A percentile compares a stretch with the other conserved stretches of the same genome.
Evolutionary conservation across 2,329 filamentous ascomycete genomes (phyloP).

Genomic region (Metarhizium sp.): DNA sequence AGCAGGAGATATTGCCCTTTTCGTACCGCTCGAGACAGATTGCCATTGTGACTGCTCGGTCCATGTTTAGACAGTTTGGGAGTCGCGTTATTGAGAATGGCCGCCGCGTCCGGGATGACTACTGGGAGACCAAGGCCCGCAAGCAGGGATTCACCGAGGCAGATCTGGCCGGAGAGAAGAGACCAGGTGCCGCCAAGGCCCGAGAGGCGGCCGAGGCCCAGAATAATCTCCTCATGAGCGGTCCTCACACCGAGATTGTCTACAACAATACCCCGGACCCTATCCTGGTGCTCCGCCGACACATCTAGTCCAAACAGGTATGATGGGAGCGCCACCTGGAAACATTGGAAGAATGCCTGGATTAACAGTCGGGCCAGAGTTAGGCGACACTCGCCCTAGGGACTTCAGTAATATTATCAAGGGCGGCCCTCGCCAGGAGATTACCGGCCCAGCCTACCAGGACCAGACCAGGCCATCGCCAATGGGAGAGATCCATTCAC

Average conservation of each 20-base stretch:
- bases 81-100: slow-evolving; percentile 88
- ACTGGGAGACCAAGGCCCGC: slow-evolving; percentile 94
- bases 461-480: slow-evolving; percentile 73
- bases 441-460: slow-evolving; percentile 78
- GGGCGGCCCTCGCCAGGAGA: slow-evolving; percentile 79
- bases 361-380: slow-evolving; percentile 72
- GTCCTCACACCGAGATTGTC: slow-evolving; percentile 76
- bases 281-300: slow-evolving; percentile 60
- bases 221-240: slow-evolving; percentile 50
- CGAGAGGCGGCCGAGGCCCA: slow-evolving; percentile 71
- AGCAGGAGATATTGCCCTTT: slow-evolving; percentile 91
- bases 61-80: slow-evolving; percentile 98
- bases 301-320: slow-evolving; percentile 61
- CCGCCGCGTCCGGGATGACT: slow-evolving; percentile 87
- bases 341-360: slow-evolving; percentile 67
- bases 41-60: slow-evolving; percentile 91
- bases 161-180: slow-evolving; percentile 90
- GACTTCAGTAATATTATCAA: slow-evolving; percentile 73
- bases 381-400: slow-evolving; percentile 66
- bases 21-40: slow-evolving; percentile 98
- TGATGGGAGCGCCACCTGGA: slow-evolving; percentile 55
- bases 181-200: slow-evolving; percentile 83
- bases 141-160: slow-evolving; percentile 98
- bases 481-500: slow-evolving; percentile 70
- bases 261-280: slow-evolving; percentile 65